Percentiles rank a stretch among this genome's conserved stretches.
Conservation (phyloP, 108 stramenopile species). For the Bacterosira constricta region DNA sequence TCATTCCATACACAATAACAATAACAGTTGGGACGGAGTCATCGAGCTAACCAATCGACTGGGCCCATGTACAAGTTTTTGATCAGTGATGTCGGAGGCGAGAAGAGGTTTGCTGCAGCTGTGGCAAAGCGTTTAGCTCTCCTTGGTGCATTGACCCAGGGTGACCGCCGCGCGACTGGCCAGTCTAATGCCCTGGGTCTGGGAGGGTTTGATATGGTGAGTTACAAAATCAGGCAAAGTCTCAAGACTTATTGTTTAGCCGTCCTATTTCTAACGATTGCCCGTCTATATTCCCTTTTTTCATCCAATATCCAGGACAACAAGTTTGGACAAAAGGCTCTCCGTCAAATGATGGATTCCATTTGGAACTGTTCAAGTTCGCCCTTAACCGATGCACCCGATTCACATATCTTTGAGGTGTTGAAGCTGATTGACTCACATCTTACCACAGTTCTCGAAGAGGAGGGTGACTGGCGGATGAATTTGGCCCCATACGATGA, state of each 20-base stretch:
- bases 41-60: constrained; percentile 60
- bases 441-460: background rate
- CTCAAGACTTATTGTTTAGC: too few species aligned
- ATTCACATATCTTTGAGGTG: background rate
- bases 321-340: constrained; percentile 31
- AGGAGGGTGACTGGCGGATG: background rate
- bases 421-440: constrained; percentile 1
- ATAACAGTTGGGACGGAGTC: constrained; percentile 79
- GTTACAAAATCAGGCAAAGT: too few species aligned
- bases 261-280: too few species aligned
- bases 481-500: background rate
- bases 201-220: constrained; percentile 44
- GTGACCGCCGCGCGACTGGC: constrained; percentile 60
- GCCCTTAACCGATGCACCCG: background rate
- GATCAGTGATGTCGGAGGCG: constrained; percentile 67
- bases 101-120: constrained; percentile 71
- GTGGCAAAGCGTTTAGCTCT: constrained; percentile 70
- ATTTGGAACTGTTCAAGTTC: constrained; percentile 6
- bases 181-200: constrained; percentile 37
- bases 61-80: constrained; percentile 63
- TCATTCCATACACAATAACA: too few species aligned
- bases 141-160: constrained; percentile 78
- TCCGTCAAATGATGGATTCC: background rate
- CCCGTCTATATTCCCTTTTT: too few species aligned
- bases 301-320: too few species aligned